These are phyloP conservation scores for Candida freyschussii DNA, from an alignment of 1,139 yeast species.

Conservation along the genomic window DNA sequence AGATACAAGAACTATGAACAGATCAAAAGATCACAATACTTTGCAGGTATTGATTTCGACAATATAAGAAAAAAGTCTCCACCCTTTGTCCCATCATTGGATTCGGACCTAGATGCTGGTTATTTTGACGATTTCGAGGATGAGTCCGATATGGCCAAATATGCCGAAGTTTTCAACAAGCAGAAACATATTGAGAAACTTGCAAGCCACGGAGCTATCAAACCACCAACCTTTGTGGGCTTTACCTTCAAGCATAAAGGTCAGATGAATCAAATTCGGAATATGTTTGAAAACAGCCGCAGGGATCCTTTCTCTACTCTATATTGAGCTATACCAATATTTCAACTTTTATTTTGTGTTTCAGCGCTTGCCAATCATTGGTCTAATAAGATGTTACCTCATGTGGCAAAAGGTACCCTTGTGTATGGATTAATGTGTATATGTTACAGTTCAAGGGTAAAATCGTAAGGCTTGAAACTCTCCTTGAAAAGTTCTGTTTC, in stretches of 20 bases:
- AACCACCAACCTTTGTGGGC: conserved; percentile 78
- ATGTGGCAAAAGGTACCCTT: no score
- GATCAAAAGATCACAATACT: conserved; percentile 74
- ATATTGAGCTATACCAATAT: conserved; percentile 28
- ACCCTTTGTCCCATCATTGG: conserved; percentile 95
- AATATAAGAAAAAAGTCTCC: conserved; percentile 66
- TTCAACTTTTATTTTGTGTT: no score
- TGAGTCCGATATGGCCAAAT: conserved; percentile 95
- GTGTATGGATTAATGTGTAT: no score
- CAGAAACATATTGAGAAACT: conserved; percentile 79
- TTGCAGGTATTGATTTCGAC: conserved; percentile 78
- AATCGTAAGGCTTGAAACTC: conserved; percentile 43
- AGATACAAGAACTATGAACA: conserved; percentile 78
- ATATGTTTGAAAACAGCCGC: conserved; percentile 32
- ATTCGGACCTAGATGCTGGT: conserved; percentile 97
- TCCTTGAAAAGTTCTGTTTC: conserved; percentile 59
- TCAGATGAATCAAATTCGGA: conserved; percentile 40
- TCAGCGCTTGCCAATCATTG: no score
- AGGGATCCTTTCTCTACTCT: conserved; percentile 40
- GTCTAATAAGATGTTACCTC: no score
- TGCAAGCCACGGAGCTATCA: conserved; percentile 62
- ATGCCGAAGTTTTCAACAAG: conserved; percentile 92
- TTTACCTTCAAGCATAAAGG: conserved; percentile 91
- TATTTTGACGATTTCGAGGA: conserved; percentile 97
- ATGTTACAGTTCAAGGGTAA: conserved; percentile 13